Percentiles rank a stretch among this genome's conserved stretches.
These are phyloP conservation scores for Hypoxylon sp. DNA, from an alignment of 2,329 filamentous ascomycete genomes.

Conservation along the genomic window DNA sequence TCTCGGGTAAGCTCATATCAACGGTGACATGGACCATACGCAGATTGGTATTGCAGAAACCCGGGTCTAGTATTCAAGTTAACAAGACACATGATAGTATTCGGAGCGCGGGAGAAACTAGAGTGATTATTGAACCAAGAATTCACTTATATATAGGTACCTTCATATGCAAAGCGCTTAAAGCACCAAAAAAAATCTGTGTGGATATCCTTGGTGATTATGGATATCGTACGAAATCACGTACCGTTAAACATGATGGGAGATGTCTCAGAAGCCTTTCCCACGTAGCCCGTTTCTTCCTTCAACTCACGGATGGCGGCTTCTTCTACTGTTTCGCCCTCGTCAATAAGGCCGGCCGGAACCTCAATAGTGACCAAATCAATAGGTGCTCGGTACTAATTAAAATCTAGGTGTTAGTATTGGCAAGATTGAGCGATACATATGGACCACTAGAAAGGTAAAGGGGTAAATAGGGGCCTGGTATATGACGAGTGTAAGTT, in stretches of 20 bases:
- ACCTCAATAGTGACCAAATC: slow-evolving; percentile 74
- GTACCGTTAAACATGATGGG: slow-evolving; percentile 56
- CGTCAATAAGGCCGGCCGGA: slow-evolving; percentile 75
- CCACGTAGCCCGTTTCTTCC: slow-evolving; percentile 78
- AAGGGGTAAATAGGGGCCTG: neutral
- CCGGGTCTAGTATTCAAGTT: slow-evolving; percentile 63
- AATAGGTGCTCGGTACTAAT: slow-evolving; percentile 71
- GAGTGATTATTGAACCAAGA: neutral
- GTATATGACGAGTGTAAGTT: neutral
- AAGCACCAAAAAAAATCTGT: neutral
- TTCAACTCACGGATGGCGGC: slow-evolving; percentile 75
- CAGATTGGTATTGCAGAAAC: slow-evolving; percentile 77
- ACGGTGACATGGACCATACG: slow-evolving; percentile 81
- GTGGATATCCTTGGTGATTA: neutral
- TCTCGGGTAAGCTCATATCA: slow-evolving; percentile 77
- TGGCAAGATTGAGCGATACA: neutral
- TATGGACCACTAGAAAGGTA: neutral
- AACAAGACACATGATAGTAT: slow-evolving; percentile 25
- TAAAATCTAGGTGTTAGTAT: neutral
- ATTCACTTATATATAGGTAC: neutral
- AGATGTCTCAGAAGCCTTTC: slow-evolving; percentile 64
- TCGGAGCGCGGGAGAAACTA: neutral
- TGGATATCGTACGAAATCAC: slow-evolving; percentile 1
- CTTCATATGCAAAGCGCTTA: neutral
- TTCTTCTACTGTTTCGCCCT: slow-evolving; percentile 72